A percentile compares a stretch with the other conserved stretches of the same genome.
Conservation (phyloP, 202 grass and related monocot species). For the Thinopyrum obtusiflorum region DNA sequence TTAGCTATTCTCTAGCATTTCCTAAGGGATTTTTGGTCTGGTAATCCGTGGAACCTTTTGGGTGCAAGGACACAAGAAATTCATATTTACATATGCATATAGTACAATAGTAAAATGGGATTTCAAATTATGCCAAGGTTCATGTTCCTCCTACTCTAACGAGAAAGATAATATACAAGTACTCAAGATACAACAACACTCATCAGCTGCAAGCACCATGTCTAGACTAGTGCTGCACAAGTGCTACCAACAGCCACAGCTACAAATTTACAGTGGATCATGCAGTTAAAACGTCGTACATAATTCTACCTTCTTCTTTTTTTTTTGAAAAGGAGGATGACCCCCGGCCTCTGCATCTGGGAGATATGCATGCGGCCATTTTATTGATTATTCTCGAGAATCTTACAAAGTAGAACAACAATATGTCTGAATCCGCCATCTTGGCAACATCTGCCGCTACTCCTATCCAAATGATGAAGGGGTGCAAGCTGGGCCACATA, state of each 20-base stretch:
- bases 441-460: too few species aligned
- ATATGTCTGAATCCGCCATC: too few species aligned
- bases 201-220: not conserved
- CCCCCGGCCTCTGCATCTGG: too few species aligned
- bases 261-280: conserved; percentile 3
- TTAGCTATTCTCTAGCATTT: not conserved
- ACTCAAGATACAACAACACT: not conserved
- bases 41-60: not conserved
- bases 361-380: too few species aligned
- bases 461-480: too few species aligned
- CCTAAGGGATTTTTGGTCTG: not conserved
- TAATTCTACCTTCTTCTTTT: not conserved
- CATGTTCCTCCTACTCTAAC: not conserved
- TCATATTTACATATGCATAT: not conserved
- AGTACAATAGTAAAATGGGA: not conserved
- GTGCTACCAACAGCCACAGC: not conserved
- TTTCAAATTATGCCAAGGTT: not conserved
- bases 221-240: not conserved
- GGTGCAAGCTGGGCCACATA: too few species aligned
- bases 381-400: too few species aligned
- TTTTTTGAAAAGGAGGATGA: too few species aligned
- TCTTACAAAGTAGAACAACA: too few species aligned
- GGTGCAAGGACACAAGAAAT: not conserved
- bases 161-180: not conserved
- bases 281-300: not conserved